These are phyloP conservation scores for Zygotorulaspora florentina DNA, from an alignment of 805 yeast genomes.

Conservation along the genomic window DNA sequence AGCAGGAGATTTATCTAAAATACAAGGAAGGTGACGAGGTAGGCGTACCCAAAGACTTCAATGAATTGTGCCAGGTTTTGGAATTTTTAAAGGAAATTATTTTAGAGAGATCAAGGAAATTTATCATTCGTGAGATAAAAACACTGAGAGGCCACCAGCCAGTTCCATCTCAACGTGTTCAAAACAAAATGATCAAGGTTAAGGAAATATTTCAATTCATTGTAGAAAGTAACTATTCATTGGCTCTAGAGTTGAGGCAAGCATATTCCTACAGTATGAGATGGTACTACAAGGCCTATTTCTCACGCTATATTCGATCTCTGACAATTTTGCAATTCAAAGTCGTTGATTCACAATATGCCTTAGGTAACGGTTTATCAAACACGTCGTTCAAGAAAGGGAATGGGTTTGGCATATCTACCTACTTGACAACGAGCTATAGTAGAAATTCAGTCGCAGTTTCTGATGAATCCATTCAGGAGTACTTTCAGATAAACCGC, in stretches of 20 bases:
- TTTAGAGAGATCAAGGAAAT: constrained; percentile 72
- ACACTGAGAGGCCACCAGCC: constrained; percentile 56
- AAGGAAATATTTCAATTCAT: constrained; percentile 60
- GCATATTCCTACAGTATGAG: constrained; percentile 87
- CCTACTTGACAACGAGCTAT: constrained; percentile 24
- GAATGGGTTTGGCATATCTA: constrained; percentile 25
- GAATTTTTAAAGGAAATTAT: constrained; percentile 55
- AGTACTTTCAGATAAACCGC: constrained; percentile 54
- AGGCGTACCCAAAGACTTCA: constrained; percentile 29
- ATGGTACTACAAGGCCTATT: constrained; percentile 86
- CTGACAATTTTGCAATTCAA: constrained; percentile 58
- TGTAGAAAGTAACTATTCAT: constrained; percentile 46
- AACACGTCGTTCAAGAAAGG: constrained; percentile 29
- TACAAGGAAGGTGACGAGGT: constrained; percentile 25
- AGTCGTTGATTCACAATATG: constrained; percentile 50
- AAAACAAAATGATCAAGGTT: constrained; percentile 58
- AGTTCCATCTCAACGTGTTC: constrained; percentile 69
- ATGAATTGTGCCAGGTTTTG: constrained; percentile 29
- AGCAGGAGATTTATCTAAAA: constrained; percentile 48
- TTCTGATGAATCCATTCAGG: constrained; percentile 39
- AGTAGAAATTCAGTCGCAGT: constrained; percentile 11
- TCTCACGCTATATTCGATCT: constrained; percentile 70
- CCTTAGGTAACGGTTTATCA: constrained; percentile 46
- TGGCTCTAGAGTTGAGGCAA: constrained; percentile 67
- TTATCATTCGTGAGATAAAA: constrained; percentile 60